Conservation (phyloP, 331 rosid species). For the Ulmus americana region DNA sequence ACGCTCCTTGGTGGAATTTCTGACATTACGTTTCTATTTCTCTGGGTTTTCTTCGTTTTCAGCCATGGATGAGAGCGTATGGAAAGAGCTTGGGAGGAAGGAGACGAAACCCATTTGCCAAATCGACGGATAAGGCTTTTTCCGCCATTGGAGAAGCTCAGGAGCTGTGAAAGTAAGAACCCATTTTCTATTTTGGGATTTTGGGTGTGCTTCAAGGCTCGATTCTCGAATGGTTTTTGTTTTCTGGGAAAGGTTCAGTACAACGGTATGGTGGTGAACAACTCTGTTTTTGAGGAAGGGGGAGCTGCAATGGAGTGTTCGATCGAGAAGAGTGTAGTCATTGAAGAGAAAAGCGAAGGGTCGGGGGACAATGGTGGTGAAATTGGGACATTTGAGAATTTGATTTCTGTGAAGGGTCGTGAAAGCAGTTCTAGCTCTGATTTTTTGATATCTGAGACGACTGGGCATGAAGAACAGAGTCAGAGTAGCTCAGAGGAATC, state of each 20-base stretch:
- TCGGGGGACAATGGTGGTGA: conserved; percentile 29
- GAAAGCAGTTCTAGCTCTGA: conserved; percentile 74
- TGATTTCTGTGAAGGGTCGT: conserved; percentile 54
- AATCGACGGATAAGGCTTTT: conserved; percentile 43
- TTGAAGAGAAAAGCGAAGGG: conserved; percentile 22
- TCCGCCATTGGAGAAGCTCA: conserved; percentile 37
- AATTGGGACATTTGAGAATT: conserved; percentile 34
- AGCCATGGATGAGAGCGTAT: conserved; percentile 53
- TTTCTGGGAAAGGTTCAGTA: conserved; percentile 40
- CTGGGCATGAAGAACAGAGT: conserved; percentile 67
- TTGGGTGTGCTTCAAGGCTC: conserved; percentile 45
- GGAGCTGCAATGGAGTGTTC: conserved; percentile 39
- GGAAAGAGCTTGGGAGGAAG: conserved; percentile 46
- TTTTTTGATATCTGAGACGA: conserved; percentile 62
- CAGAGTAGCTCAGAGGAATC: conserved; percentile 65
- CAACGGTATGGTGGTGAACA: conserved; percentile 52
- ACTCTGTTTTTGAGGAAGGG: conserved; percentile 33
- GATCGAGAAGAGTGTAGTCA: conserved; percentile 26
- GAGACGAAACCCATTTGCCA: conserved; percentile 34
- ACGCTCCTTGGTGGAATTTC: conserved; percentile 1
- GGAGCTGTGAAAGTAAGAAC: conserved; percentile 25
- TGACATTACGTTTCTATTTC: conserved; percentile 20
- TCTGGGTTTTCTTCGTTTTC: conserved; percentile 2
- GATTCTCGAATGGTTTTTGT: conserved; percentile 35
- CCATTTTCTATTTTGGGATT: conserved; percentile 45